A percentile compares a stretch with the other conserved stretches of the same genome.
Conservation (phyloP, 164 flowering plant species). For the Santalum album region DNA sequence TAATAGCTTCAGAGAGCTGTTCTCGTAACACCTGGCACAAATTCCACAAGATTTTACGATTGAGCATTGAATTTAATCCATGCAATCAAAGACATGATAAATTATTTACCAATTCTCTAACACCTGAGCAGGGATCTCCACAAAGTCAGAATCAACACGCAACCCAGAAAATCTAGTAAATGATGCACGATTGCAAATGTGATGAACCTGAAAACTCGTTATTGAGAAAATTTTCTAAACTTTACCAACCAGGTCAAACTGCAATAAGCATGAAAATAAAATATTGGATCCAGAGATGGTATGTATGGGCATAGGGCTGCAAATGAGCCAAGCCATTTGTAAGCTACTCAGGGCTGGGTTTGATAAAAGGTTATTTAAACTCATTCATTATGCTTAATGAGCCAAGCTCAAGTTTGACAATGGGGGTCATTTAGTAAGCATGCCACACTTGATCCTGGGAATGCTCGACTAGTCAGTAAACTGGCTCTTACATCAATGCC, state of each 20-base stretch:
- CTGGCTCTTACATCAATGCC: too few species aligned
- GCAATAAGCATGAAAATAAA: too few species aligned
- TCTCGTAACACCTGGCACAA: slow-evolving; percentile 76
- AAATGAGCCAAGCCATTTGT: too few species aligned
- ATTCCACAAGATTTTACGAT: slow-evolving; percentile 2
- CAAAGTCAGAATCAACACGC: slow-evolving; percentile 80
- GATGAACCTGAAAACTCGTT: slow-evolving; percentile 56
- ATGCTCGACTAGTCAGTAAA: too few species aligned
- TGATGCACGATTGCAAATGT: slow-evolving; percentile 81
- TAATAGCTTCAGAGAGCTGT: slow-evolving; percentile 56
- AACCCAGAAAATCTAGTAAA: slow-evolving; percentile 87
- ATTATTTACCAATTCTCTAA: slow-evolving; percentile 71
- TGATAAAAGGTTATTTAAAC: too few species aligned
- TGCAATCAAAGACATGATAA: not conserved
- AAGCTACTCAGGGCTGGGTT: too few species aligned
- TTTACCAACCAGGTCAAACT: not conserved
- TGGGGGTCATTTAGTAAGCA: too few species aligned
- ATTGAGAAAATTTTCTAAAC: slow-evolving; percentile 4
- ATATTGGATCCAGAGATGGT: too few species aligned
- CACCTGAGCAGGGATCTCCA: slow-evolving; percentile 77
- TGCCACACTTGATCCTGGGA: too few species aligned
- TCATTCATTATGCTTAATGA: too few species aligned
- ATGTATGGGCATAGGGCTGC: too few species aligned
- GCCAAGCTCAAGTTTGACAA: too few species aligned
- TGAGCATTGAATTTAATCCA: not conserved